Percentiles rank a stretch among this genome's conserved stretches.
Conservation (phyloP, 2,329 filamentous ascomycete genomes). For the Talaromyces sp. region DNA sequence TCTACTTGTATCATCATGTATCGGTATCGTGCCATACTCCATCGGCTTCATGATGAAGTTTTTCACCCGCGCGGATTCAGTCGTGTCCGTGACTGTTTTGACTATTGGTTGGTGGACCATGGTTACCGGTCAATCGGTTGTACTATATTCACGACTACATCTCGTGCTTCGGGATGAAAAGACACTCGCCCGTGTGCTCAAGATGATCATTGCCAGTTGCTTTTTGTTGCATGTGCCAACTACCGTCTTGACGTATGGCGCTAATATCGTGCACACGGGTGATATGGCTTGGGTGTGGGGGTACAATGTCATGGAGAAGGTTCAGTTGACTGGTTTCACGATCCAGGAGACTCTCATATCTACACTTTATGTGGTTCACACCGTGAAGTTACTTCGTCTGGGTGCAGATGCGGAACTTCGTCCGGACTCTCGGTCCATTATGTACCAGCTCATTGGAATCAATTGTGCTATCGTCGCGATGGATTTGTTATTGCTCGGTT, state of each 20-base stretch:
- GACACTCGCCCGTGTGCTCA: slow-evolving; percentile 54
- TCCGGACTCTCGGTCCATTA: slow-evolving; percentile 35
- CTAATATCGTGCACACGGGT: slow-evolving; percentile 25
- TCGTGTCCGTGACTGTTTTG: slow-evolving; percentile 45
- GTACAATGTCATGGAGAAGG: slow-evolving; percentile 51
- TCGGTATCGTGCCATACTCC: slow-evolving; percentile 43
- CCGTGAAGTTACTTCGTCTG: slow-evolving; percentile 49
- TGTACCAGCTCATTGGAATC: slow-evolving; percentile 50
- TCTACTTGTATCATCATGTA: slow-evolving; percentile 36
- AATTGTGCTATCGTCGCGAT: slow-evolving; percentile 53
- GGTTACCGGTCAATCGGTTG: slow-evolving; percentile 64
- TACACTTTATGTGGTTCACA: slow-evolving; percentile 57
- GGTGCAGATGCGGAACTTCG: slow-evolving; percentile 25
- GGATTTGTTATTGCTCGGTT: slow-evolving; percentile 46
- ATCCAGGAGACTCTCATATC: slow-evolving; percentile 53
- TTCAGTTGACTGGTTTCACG: slow-evolving; percentile 50
- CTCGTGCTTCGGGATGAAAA: slow-evolving; percentile 57
- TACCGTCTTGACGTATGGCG: slow-evolving; percentile 57
- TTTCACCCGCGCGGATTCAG: slow-evolving; percentile 34
- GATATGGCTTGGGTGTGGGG: slow-evolving; percentile 35
- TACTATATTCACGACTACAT: slow-evolving; percentile 66
- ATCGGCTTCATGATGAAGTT: slow-evolving; percentile 49
- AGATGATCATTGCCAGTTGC: slow-evolving; percentile 61
- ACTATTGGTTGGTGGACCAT: slow-evolving; percentile 62
- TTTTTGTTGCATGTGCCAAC: slow-evolving; percentile 58